Percentiles rank a stretch among this genome's conserved stretches.
Conservation (phyloP, 2,329 filamentous ascomycete species). For the Fusarium pseudoanthophilum region DNA sequence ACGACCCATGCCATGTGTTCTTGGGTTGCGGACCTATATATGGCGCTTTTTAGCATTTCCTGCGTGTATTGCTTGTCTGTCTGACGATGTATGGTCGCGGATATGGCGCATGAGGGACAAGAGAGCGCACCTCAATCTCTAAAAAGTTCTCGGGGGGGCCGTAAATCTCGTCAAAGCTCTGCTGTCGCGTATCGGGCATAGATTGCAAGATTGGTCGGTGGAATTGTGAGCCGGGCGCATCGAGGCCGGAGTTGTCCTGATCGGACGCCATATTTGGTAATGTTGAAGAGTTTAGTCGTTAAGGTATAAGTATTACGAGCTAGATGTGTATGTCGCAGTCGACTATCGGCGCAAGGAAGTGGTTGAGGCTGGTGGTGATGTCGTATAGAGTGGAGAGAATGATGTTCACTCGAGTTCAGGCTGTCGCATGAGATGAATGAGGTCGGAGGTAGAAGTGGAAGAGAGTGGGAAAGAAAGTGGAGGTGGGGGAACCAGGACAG, state of each 20-base stretch:
- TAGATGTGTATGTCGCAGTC: background rate
- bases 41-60: constrained; percentile 22
- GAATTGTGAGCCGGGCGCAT: constrained; percentile 48
- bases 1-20: constrained; percentile 93
- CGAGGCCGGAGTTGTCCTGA: constrained; percentile 49
- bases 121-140: constrained; percentile 82
- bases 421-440: constrained; percentile 30
- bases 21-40: constrained; percentile 85
- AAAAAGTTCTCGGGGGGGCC: constrained; percentile 98
- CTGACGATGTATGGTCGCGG: background rate
- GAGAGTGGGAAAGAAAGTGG: background rate
- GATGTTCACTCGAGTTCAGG: background rate
- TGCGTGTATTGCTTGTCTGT: background rate
- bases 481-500: constrained; percentile 9
- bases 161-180: constrained; percentile 99
- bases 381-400: constrained; percentile 12
- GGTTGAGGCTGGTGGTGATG: constrained; percentile 15
- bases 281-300: constrained; percentile 12
- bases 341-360: background rate
- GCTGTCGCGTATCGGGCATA: constrained; percentile 80
- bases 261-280: constrained; percentile 58
- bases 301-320: background rate
- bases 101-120: background rate
- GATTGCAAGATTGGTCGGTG: constrained; percentile 70
- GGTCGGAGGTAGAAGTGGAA: constrained; percentile 2